phyloP scores from a whole-genome alignment of 306 rosid genomes.

The Glycyrrhiza uralensis region DNA sequence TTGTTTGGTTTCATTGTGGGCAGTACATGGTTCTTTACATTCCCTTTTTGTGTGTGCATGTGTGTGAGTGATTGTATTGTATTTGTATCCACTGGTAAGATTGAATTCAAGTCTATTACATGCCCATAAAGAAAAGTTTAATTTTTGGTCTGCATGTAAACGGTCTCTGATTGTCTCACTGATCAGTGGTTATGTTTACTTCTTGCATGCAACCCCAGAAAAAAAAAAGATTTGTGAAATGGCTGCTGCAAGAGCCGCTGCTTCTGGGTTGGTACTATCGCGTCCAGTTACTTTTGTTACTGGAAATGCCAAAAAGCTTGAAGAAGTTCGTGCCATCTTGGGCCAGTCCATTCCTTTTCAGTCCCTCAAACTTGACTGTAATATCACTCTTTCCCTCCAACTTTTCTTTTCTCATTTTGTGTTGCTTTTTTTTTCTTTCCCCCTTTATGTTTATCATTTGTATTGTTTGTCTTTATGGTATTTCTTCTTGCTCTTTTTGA shows the following conservation, averaged over 20 bases:
- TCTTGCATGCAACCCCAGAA: neutral
- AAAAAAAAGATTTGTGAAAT: slow-evolving; percentile 24
- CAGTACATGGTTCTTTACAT: no score
- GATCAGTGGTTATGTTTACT: slow-evolving; percentile 16
- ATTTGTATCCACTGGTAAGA: neutral
- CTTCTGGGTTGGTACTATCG: slow-evolving; percentile 56
- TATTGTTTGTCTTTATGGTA: neutral
- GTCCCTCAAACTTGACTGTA: slow-evolving; percentile 91
- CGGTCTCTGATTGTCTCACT: neutral
- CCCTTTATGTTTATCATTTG: no score
- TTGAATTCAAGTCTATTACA: neutral
- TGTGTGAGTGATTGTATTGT: neutral
- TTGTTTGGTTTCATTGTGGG: no score
- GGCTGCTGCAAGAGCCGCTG: slow-evolving; percentile 46
- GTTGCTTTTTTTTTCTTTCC: no score
- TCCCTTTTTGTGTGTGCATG: no score
- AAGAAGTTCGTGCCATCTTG: slow-evolving; percentile 94
- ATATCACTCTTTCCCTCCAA: neutral
- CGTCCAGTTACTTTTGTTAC: slow-evolving; percentile 95
- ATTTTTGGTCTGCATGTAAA: neutral
- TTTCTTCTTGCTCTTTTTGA: neutral
- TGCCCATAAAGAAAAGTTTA: neutral
- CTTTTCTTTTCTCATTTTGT: neutral
- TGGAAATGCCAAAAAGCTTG: slow-evolving; percentile 96
- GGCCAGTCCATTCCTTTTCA: slow-evolving; percentile 79